Evolutionary conservation across 371 early-diverging fungal species (phyloP), one percentile per base, ranked within the genome.

Genomic region (Massospora cicadina): DNA sequence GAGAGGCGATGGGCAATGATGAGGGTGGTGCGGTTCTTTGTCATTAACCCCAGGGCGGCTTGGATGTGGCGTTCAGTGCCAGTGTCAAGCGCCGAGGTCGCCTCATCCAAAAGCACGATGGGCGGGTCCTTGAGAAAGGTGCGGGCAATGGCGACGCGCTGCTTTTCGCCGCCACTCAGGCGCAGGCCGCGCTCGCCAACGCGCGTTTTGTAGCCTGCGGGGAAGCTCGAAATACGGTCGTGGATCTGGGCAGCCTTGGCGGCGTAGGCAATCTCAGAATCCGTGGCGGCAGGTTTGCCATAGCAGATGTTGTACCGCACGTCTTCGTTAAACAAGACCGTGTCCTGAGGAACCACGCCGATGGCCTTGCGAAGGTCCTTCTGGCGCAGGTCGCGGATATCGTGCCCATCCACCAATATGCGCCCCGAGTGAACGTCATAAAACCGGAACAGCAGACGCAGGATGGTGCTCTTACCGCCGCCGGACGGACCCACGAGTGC

Each of bases 151-250:
- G 89, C 85, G 5, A 95, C 81, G 24, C 95, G 79, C 76, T 98
- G 98, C 72, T 92, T 93, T 74, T 98, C 97, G 24, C 99, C 98
- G 28, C 87, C 87, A 55, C 81, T 84, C 2, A 99, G 75, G 65
- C 88, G 84, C 69, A 89, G 71, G 13, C 98, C 99, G 33, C 94
- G 81, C 70, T 95, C 90, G 25, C 98, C 98, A 0, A 95, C 95
- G 7, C 79, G 81, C 0, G 98, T 93, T 0, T 94, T 80, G 73
- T 98, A 98, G 25, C 85, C 89, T 26, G 80, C 75, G 2, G 78
- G 74, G 70, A 83, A 76, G 33, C 69, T 66, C n/a, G 66, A 27
- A 30, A 83, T 80, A 55, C 75, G 76, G 59, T 79, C 78, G 59
- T 83, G 80, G 58, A 80, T 74, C 55, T 76, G 73, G 12, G 81